Evolutionary conservation across 2,329 filamentous ascomycete species (phyloP), one percentile per base, ranked within the genome.

Genomic region (Alternaria sp.): DNA sequence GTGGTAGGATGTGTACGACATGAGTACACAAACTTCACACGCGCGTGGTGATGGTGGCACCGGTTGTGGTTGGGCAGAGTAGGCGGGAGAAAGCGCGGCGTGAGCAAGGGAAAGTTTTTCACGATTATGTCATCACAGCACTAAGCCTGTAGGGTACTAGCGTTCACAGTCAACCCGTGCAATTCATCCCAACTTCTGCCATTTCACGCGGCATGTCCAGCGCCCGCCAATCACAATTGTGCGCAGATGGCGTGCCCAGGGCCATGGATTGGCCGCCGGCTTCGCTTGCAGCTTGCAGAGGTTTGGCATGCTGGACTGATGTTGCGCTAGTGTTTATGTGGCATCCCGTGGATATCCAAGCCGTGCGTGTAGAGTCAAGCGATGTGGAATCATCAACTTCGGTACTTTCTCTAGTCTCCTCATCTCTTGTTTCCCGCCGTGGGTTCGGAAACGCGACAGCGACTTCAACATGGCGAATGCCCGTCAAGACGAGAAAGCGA

Each of bases 271-370:
- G 28, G 19, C 43, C 44, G 40, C 23, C 45, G 58, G 55, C 44
- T 47, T 50, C 44, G 58, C 47, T 47, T 54, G 47, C 47, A 36
- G 58, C 40, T 43, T 43, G 59, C 47, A 28, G 40, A 47, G n/a
- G 55, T 40, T 32, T 28, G 59, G 49, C 32, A 44, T 50, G 50
- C 19, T 58, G 44, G 47, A n/a, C 15, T 47, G 52, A 54, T 26
- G 61, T 64, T 32, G 15, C 66, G 65, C 70, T 72, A 73, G 65
- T 54, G 60, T 59, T 61, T 56, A 58, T 36, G 25, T 25, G 59
- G 60, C 64, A 66, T 68, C 63, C 61, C 68, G 69, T 54, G 59
- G 60, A 26, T 62, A 64, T 57, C 59, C 63, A 62, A 57, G 54
- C 56, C 43, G 52, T 45, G 40, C 32, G 46, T 66, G 61, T 61